phyloP scores from a whole-genome alignment of 2,329 filamentous ascomycete species.

The Didymella keratinophila region DNA sequence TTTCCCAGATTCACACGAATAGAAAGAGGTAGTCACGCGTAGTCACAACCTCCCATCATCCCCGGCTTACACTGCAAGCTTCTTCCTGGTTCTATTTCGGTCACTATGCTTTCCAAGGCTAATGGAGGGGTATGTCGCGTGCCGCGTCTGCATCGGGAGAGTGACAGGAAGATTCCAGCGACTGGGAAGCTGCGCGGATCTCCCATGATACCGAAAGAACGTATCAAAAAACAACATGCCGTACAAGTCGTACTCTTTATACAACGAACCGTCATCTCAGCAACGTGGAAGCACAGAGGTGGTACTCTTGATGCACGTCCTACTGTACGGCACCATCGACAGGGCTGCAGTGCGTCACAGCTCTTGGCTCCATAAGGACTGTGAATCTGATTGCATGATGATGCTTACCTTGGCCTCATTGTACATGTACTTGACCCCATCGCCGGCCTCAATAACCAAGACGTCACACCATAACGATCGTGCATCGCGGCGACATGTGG shows the following conservation, averaged over 20 bases:
- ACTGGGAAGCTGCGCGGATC: slow-evolving; percentile 32
- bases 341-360: slow-evolving; percentile 10
- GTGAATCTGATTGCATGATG: slow-evolving; percentile 18
- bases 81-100: slow-evolving; percentile 20
- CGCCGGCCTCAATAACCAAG: slow-evolving; percentile 9
- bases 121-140: slow-evolving; percentile 26
- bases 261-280: not conserved
- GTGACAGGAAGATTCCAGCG: slow-evolving; percentile 24
- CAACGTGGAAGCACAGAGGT: not conserved
- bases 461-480: slow-evolving; percentile 36
- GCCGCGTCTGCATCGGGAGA: slow-evolving; percentile 44
- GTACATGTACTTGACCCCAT: slow-evolving; percentile 7
- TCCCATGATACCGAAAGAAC: slow-evolving; percentile 24
- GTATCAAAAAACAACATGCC: slow-evolving; percentile 26
- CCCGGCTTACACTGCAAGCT: slow-evolving; percentile 14
- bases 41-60: slow-evolving; percentile 9
- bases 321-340: not conserved
- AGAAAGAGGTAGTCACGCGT: slow-evolving; percentile 21
- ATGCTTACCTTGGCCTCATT: slow-evolving; percentile 26
- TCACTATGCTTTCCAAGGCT: slow-evolving; percentile 24
- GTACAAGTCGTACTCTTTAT: not conserved
- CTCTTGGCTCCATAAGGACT: slow-evolving; percentile 6
- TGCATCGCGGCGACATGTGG: slow-evolving; percentile 40
- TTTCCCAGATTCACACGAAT: slow-evolving; percentile 22
- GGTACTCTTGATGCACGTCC: not conserved